Evolutionary conservation across 2,329 filamentous ascomycete genomes (phyloP).

Genomic region (Exophiala alcalophila): DNA sequence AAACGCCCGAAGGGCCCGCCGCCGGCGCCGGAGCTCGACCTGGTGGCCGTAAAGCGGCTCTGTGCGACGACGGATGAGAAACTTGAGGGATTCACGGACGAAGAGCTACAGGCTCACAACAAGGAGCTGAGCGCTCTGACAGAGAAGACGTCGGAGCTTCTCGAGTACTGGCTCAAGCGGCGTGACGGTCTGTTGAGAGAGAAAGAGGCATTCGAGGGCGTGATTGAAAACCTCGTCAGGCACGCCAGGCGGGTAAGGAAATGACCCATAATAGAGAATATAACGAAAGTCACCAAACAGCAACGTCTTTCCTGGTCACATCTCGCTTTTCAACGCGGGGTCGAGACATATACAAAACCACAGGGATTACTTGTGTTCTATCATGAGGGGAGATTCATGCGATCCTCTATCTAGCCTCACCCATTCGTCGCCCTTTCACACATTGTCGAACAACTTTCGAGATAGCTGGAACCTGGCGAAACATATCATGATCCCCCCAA

Average conservation of each 20-base stretch:
- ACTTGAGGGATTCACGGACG: constrained; percentile 71
- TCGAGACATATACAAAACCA: no score
- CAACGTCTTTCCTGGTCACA: no score
- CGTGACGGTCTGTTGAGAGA: constrained; percentile 85
- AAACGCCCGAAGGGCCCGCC: constrained; percentile 49
- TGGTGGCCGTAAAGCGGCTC: constrained; percentile 72
- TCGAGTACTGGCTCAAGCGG: constrained; percentile 84
- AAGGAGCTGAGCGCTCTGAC: constrained; percentile 66
- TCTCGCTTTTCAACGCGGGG: no score
- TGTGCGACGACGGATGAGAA: constrained; percentile 84
- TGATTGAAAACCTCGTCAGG: constrained; percentile 94
- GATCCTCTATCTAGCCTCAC: no score
- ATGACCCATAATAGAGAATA: no score
- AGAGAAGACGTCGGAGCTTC: constrained; percentile 67
- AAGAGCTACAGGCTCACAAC: constrained; percentile 72
- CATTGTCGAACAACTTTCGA: constrained; percentile 5
- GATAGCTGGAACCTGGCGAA: constrained; percentile 9
- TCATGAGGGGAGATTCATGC: no score
- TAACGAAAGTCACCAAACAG: no score
- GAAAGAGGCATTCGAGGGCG: constrained; percentile 89
- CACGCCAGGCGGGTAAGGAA: constrained; percentile 83
- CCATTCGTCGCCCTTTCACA: no score
- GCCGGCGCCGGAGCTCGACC: constrained; percentile 71
- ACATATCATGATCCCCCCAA: constrained; percentile 8
- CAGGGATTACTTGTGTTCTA: no score